Evolutionary conservation across 257 asterid species (phyloP), one percentile per base, ranked within the genome.

Genomic region (Linaria vulgaris): DNA sequence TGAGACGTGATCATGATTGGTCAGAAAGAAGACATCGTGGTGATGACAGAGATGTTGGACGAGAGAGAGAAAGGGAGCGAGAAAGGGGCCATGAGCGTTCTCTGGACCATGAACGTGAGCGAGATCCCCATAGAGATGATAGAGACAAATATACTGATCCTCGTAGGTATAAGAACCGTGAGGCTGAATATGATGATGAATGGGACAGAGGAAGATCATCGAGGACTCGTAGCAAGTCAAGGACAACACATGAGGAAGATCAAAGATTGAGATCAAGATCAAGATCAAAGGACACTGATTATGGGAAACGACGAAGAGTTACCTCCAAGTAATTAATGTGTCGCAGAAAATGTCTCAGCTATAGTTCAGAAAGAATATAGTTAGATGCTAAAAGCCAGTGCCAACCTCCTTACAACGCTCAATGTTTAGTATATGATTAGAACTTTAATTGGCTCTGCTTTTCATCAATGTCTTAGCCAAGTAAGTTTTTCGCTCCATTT

Each of bases 11-110:
- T 30, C 37, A 6, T 67, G 91, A 83, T 52, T 80, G 85, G 88
- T 39, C 85, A 12, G 94, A 87, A 20, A 82, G 82, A 72, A 78
- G 77, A 69, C 77, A 66, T 59, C 85, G 85, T 12, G 95, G 85
- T 12, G 95, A 79, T 55, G 91, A 45, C 70, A 76, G 59, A 79
- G 77, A 68, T 45, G 43, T 9, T 5, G 80, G 74, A 11, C 83
- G 88, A 60, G 41, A 73, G 79, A 74, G 66, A 73, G 85, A 82
- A 53, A 84, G 74, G 31, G 45, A 66, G 39, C 80, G 90, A 3
- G 82, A 83, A 34, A 63, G 76, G 15, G 95, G 80, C 58, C 78
- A 77, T 20, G 85, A 72, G 12, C 75, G 79, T 34, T 34, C 41
- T 1, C 5, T 34, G 10, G 41, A 34, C 1, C 41, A 7, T 19